phyloP scores from a whole-genome alignment of 331 rosid species.

The Malus hybrid region DNA sequence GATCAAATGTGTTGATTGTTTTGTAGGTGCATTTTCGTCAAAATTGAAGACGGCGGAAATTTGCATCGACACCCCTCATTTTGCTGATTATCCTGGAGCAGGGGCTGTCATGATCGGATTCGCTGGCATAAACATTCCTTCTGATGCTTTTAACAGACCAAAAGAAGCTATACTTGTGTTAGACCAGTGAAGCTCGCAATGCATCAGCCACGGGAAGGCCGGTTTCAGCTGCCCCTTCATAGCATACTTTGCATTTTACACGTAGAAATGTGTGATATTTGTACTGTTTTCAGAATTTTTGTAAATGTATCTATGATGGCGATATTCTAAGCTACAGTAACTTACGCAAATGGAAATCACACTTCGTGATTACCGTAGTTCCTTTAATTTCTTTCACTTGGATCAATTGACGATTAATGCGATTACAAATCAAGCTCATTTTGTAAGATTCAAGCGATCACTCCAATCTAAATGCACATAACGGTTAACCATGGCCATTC shows the following conservation, averaged over 20 bases:
- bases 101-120: constrained; percentile 77
- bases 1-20: too few relatives aligned
- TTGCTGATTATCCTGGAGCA: constrained; percentile 78
- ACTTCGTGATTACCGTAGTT: too few relatives aligned
- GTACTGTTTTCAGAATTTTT: background rate
- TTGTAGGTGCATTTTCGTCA: too few relatives aligned
- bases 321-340: background rate
- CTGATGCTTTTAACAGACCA: constrained; percentile 36
- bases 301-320: background rate
- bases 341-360: background rate
- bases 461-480: too few relatives aligned
- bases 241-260: background rate
- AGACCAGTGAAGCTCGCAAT: constrained; percentile 14
- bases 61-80: constrained; percentile 39
- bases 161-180: constrained; percentile 32
- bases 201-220: constrained; percentile 14
- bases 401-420: too few relatives aligned
- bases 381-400: too few relatives aligned
- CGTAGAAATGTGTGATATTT: background rate
- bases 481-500: too few relatives aligned
- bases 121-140: constrained; percentile 75
- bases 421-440: too few relatives aligned
- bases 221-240: constrained; percentile 20
- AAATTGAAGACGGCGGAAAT: constrained; percentile 44
- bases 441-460: too few relatives aligned